Conservation (phyloP, 345 rosid species). For the Toxicodendron radicans region DNA sequence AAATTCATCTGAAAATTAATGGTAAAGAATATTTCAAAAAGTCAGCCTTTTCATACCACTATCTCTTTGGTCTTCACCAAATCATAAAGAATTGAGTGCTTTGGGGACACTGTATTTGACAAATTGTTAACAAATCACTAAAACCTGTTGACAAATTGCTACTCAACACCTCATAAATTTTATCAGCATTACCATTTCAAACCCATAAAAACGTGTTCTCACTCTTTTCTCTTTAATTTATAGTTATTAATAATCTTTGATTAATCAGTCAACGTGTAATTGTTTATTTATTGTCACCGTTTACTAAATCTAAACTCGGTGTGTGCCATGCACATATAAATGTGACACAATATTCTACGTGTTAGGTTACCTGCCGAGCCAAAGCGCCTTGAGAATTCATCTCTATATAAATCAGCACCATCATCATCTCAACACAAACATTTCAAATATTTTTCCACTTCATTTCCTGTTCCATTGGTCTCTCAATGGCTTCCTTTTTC, state of each 20-base stretch:
- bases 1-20: background rate
- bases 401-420: conserved; percentile 47
- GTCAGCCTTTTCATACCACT: background rate
- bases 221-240: background rate
- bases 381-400: conserved; percentile 20
- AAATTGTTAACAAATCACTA: background rate
- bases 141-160: background rate
- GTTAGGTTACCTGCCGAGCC: conserved; percentile 60
- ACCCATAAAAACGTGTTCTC: background rate
- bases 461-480: background rate
- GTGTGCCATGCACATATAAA: conserved; percentile 25
- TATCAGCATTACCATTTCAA: background rate
- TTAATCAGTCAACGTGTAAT: conserved; percentile 7
- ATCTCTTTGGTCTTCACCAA: background rate
- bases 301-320: background rate
- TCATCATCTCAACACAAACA: too few species aligned
- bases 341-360: conserved; percentile 35
- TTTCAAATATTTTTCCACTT: background rate
- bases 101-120: conserved; percentile 12
- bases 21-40: background rate
- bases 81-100: background rate
- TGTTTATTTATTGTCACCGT: background rate
- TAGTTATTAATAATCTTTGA: too few species aligned
- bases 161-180: background rate
- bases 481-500: conserved; percentile 24